Evolutionary conservation across 352 stramenopile genomes (phyloP).

Genomic region (Phytophthora lateralis): DNA sequence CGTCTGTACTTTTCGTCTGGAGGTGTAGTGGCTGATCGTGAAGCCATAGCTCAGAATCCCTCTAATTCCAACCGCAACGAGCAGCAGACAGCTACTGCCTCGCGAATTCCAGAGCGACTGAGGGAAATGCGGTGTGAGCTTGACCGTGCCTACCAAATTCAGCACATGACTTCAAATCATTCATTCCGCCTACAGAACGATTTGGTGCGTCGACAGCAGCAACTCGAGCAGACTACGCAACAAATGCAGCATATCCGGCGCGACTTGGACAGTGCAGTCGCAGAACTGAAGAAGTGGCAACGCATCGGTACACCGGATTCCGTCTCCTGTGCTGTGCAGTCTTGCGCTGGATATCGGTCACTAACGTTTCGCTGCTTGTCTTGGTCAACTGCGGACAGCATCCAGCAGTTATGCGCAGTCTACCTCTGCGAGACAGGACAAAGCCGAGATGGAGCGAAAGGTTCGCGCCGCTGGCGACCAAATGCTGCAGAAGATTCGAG

Average conservation of each 20-base stretch:
- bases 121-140: conserved; percentile 33
- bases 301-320: conserved; percentile 39
- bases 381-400: conserved; percentile 13
- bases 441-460: conserved; percentile 8
- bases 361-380: conserved; percentile 26
- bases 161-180: conserved; percentile 39
- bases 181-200: conserved; percentile 42
- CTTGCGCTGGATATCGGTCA: conserved; percentile 1
- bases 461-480: conserved; percentile 9
- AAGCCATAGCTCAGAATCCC: background rate
- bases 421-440: conserved; percentile 12
- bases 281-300: conserved; percentile 36
- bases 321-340: conserved; percentile 1
- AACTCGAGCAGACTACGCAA: conserved; percentile 24
- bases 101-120: conserved; percentile 22
- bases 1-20: conserved; percentile 40
- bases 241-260: conserved; percentile 27
- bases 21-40: background rate
- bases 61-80: conserved; percentile 1
- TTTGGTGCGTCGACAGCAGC: conserved; percentile 30
- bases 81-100: background rate
- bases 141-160: conserved; percentile 18
- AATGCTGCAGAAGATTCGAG: conserved; percentile 25
- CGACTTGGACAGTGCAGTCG: conserved; percentile 29
- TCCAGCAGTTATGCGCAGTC: conserved; percentile 22